Percentiles rank a stretch among this genome's conserved stretches.
phyloP scores from a whole-genome alignment of 169 alveolate species.

The Haemoproteus tartakovskyi region DNA sequence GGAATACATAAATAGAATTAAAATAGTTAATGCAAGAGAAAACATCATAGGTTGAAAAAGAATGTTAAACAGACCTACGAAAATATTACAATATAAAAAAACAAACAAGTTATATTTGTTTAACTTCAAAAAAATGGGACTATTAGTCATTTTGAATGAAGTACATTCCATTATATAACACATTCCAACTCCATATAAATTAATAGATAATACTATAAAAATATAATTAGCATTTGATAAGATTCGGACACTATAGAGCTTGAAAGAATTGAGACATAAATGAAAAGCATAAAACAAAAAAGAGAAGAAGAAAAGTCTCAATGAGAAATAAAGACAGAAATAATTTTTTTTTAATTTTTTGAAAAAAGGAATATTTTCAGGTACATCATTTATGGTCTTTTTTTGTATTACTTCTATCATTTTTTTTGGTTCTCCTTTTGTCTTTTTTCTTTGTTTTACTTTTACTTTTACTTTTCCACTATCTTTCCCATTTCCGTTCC shows the following conservation, averaged over 20 bases:
- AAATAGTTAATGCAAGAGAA: too few relatives aligned
- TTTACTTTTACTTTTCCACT: too few relatives aligned
- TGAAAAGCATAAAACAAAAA: slow-evolving; percentile 23
- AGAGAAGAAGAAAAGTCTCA: slow-evolving; percentile 3
- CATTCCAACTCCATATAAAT: slow-evolving; percentile 5
- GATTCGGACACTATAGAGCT: slow-evolving; percentile 26
- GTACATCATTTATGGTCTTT: neutral
- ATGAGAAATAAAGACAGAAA: neutral
- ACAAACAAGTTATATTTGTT: slow-evolving; percentile 4
- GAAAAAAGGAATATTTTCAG: neutral
- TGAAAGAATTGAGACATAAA: neutral
- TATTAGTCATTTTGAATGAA: slow-evolving; percentile 1
- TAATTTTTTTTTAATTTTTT: neutral
- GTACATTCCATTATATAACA: slow-evolving; percentile 12
- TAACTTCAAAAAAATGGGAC: slow-evolving; percentile 8
- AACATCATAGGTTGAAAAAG: slow-evolving; percentile 24
- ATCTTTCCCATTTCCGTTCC: too few relatives aligned
- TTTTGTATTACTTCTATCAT: neutral
- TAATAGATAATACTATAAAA: slow-evolving; percentile 5
- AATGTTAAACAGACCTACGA: slow-evolving; percentile 22
- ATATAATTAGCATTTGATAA: slow-evolving; percentile 50
- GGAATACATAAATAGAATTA: too few relatives aligned
- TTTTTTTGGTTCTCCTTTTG: too few relatives aligned
- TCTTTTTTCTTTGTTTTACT: too few relatives aligned
- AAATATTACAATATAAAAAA: slow-evolving; percentile 28